These are phyloP conservation scores for Scutellaria barbata DNA, from an alignment of 257 asterid genomes.

Conservation along the genomic window DNA sequence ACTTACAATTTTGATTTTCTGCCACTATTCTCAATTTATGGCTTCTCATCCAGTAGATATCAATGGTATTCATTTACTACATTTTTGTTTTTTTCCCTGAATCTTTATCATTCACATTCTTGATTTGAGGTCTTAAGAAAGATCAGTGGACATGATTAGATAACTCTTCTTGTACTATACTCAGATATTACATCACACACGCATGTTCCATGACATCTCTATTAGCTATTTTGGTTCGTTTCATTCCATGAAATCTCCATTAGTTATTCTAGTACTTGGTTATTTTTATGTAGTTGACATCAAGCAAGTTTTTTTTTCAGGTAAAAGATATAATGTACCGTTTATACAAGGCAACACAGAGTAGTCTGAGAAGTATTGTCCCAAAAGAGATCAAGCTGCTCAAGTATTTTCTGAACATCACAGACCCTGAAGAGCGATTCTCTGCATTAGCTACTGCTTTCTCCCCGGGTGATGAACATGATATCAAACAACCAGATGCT, in stretches of 20 bases:
- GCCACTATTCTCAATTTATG: not conserved
- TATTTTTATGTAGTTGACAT: conserved; percentile 21
- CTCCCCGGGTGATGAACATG: conserved; percentile 80
- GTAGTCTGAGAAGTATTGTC: conserved; percentile 76
- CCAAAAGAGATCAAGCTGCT: conserved; percentile 91
- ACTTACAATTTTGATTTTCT: conserved; percentile 2
- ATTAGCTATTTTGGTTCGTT: not conserved
- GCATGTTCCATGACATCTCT: not conserved
- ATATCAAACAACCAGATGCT: conserved; percentile 67
- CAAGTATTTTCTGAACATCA: conserved; percentile 78
- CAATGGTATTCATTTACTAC: not conserved
- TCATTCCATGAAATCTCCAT: not conserved
- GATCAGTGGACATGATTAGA: not conserved
- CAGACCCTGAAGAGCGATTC: conserved; percentile 93
- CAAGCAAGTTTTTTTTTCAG: conserved; percentile 41
- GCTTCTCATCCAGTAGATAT: not conserved
- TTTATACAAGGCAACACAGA: conserved; percentile 82
- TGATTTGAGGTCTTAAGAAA: conserved; percentile 23
- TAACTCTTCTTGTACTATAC: not conserved
- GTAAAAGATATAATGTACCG: conserved; percentile 90
- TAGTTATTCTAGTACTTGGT: not conserved
- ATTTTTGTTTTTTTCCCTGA: not conserved
- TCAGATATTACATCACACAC: not conserved
- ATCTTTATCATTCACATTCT: not conserved
- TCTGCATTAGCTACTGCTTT: conserved; percentile 92